Base-by-base conservation (phyloP, 345 rosid species). In the Linum tenue region DNA sequence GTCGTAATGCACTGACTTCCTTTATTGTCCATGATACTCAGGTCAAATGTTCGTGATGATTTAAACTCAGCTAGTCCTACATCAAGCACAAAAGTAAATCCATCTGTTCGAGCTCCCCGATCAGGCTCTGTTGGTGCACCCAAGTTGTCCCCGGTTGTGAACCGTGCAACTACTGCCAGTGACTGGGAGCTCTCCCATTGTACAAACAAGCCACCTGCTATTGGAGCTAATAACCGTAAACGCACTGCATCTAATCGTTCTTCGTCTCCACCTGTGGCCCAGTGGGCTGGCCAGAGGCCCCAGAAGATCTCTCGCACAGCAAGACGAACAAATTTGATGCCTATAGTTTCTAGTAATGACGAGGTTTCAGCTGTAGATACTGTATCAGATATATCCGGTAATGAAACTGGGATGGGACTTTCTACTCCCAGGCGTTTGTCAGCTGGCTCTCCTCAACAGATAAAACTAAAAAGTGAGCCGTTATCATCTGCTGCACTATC, bases 121-220 rank as follows among this genome's bases (percentile, higher is more conserved):
- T 83, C 96, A 55, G 84, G 87, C 65, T 76, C 90, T 5, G 89
- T 83, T 58, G 71, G 71, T 63, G 77, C 80, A 31, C 81, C 91
- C 12, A 94, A 90, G 79, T 75, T 85, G 74, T 80, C 89, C 43
- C 89, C 86, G 63, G 81, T 81, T 65, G 76, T 82, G 75, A 83
- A 81, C 58, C 84, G 85, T 73, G 75, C 82, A 59, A 76, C 85
- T 31, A 82, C 85, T 72, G 70, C 89, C 15, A 80, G 75, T 81
- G 92, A 90, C 42, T 90, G 92, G 96, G 97, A 90, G 70, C 74
- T 88, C 72, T 79, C 99, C 75, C 85, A 81, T 63, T 85, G 95
- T 77, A 72, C 85, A 65, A 90, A 75, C 81, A 85, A 91, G 80
- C 85, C 91, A 67, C 82, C 85, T 70, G 71, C 85, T 65, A 72